Base-by-base conservation (phyloP, 495 filamentous ascomycete species). In the Tirmania nivea region DNA sequence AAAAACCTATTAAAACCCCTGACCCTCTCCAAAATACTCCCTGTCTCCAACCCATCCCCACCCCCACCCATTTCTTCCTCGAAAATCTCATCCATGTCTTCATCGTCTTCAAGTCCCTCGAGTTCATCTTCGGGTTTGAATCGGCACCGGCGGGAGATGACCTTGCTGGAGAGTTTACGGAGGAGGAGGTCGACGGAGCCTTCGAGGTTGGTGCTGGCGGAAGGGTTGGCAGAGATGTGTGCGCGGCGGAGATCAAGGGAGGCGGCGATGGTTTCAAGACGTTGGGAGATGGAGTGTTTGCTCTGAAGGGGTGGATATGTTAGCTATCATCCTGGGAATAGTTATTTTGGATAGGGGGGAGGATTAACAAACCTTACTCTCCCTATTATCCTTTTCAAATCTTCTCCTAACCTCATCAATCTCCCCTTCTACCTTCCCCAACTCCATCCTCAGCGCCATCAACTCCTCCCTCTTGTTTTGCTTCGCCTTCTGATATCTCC, bases 1-100 rank as follows among this genome's bases (percentile, higher is more conserved):
- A 63, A 48, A 49, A 57, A 59, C 21, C 34, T 52, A 42, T 63
- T 63, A 19, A 63, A 63, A 34, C 59, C 60, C n/a, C 57, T 45
- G 14, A 60, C 57, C 14, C 49, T 57, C 10, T 54, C 57, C 20
- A 63, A 49, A 2, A 60, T 34, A 20, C 61, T 19, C 14, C 39
- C 39, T 19, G 39, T 45, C 39, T 45, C 60, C 21, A 55, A 55
- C 35, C 61, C 61, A 31, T 54, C 53, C 9, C 61, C 57, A 6
- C 61, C 61, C 11, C 60, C 57, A 6, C 61, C 61, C 14, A 60
- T 63, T 17, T 63, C 61, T 10, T 52, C 47, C 5, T 19, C 16
- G 8, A 53, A 54, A 31, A 63, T 51, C 31, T 55, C 59, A 19
- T 53, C 48, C 3, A 60, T 19, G 6, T 63, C 36, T 10, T 57